These are phyloP conservation scores for Xanthoconium separans DNA, from an alignment of 1,284 basidiomycete genomes.

Conservation along the genomic window DNA sequence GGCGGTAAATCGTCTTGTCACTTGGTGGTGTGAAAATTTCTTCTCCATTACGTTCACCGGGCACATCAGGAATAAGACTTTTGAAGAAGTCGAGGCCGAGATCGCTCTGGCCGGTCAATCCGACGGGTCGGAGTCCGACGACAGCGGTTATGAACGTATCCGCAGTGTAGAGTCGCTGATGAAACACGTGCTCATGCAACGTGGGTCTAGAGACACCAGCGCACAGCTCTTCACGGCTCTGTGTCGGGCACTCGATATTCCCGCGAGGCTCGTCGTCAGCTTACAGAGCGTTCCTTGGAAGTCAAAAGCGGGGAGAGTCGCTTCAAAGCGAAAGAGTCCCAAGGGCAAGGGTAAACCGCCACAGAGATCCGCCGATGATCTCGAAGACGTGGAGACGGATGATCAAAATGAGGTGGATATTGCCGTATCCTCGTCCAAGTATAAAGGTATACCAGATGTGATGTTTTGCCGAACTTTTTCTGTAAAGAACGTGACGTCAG, in stretches of 20 bases:
- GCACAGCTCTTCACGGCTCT: conserved; percentile 92
- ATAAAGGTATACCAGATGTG: conserved; percentile 26
- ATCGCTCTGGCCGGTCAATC: conserved; percentile 26
- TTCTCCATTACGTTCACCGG: conserved; percentile 65
- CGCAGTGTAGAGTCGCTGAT: conserved; percentile 81
- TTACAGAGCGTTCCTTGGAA: conserved; percentile 91
- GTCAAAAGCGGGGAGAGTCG: conserved; percentile 49
- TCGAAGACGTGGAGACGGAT: conserved; percentile 7
- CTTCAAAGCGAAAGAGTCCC: conserved; percentile 30
- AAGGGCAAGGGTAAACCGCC: conserved; percentile 38
- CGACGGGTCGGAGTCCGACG: conserved; percentile 46
- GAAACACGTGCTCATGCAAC: conserved; percentile 81
- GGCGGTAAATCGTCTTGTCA: conserved; percentile 68
- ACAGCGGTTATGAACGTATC: conserved; percentile 67
- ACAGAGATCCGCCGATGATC: conserved; percentile 28
- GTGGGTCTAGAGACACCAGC: conserved; percentile 84
- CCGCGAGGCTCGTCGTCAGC: conserved; percentile 89
- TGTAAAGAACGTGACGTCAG: background rate
- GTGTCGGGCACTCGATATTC: conserved; percentile 81
- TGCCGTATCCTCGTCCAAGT: conserved; percentile 25
- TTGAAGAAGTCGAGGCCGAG: conserved; percentile 61
- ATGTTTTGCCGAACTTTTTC: conserved; percentile 4
- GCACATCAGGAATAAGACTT: conserved; percentile 73
- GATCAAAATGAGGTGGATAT: conserved; percentile 41
- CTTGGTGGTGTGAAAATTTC: conserved; percentile 82